These are phyloP conservation scores for Nakazawaea molendinolei DNA, from an alignment of 805 yeast species.

Conservation along the genomic window DNA sequence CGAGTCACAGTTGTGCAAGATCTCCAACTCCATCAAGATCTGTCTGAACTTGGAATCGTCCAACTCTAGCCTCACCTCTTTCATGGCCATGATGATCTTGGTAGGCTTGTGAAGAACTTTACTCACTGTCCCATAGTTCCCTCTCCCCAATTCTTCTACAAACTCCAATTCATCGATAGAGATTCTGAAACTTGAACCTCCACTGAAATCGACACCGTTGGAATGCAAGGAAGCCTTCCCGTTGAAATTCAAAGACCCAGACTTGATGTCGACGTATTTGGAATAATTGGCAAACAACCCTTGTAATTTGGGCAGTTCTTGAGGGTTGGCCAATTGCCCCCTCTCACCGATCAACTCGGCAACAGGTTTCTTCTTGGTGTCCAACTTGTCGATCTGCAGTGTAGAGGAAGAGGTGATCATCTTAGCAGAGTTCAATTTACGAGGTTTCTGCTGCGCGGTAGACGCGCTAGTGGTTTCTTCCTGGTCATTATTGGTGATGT, in stretches of 20 bases:
- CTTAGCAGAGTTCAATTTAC: constrained; percentile 7
- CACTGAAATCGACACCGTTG: constrained; percentile 83
- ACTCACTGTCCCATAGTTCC: constrained; percentile 93
- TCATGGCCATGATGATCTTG: constrained; percentile 92
- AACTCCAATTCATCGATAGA: constrained; percentile 79
- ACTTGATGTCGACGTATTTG: constrained; percentile 83
- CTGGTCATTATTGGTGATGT: constrained; percentile 5
- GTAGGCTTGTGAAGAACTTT: constrained; percentile 93
- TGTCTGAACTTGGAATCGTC: constrained; percentile 93
- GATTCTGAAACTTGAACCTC: constrained; percentile 82
- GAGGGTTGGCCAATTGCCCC: constrained; percentile 19
- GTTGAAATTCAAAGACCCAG: constrained; percentile 86
- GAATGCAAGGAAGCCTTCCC: constrained; percentile 92
- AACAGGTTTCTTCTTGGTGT: constrained; percentile 14
- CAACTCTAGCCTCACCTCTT: constrained; percentile 87
- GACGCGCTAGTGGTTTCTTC: constrained; percentile 17
- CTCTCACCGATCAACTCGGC: constrained; percentile 19
- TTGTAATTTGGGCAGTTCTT: constrained; percentile 30
- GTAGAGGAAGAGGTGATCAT: constrained; percentile 16
- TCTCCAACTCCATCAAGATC: constrained; percentile 92
- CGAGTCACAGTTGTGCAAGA: constrained; percentile 83
- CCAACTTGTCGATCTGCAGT: too few species aligned
- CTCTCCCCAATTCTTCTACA: constrained; percentile 86
- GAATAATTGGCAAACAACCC: constrained; percentile 80
- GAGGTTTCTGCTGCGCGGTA: constrained; percentile 1